Evolutionary conservation across 2,329 filamentous ascomycete species (phyloP), one percentile per base, ranked within the genome.

Genomic region (Cordyceps cateniannulata): DNA sequence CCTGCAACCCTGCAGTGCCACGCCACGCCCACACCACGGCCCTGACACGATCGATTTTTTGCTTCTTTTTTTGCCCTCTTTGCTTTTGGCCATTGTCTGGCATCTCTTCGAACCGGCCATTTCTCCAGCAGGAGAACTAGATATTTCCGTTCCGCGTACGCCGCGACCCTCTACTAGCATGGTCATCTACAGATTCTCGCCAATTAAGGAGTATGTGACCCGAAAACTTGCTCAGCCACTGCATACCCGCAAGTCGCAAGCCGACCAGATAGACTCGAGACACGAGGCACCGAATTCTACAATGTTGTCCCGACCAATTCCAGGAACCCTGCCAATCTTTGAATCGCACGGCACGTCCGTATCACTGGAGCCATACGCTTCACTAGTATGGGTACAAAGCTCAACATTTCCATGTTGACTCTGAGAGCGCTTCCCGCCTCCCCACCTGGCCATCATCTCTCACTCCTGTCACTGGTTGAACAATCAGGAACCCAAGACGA

Each of bases 1-100:
- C 45, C 47, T 48, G 56, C 56, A 50, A 16, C 20, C 32, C 32
- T 35, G 32, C 6, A 35, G 32, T 12, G 32, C 47, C 56, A 42
- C 38, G 47, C 48, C 48, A 20, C 25, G 47, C 24, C 38, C 25
- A 25, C 47, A 25, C 9, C 27, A 45, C 8, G 35, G 47, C 32
- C 45, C 20, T 50, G 45, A 51, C 48, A 35, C 47, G 48, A 59
- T 59, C 56, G 56, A 45, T 40, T 16, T 59, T 45, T 59, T 52
- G 51, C 40, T 59, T 51, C 25, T 52, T 42, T 22, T 44, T 51
- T 59, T n/a, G 1, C 22, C 24, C 10, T 42, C 32, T 42, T 42
- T 44, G 32, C 47, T 51, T 59, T 18, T 51, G 27, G 14, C 10
- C 42, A 24, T n/a, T 27, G 51, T 18, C 51, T 42, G 50, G 35